Evolutionary conservation across 768 basidiomycete genomes (phyloP), one percentile per base, ranked within the genome.

Genomic region (Goffeauzyma gilvescens): DNA sequence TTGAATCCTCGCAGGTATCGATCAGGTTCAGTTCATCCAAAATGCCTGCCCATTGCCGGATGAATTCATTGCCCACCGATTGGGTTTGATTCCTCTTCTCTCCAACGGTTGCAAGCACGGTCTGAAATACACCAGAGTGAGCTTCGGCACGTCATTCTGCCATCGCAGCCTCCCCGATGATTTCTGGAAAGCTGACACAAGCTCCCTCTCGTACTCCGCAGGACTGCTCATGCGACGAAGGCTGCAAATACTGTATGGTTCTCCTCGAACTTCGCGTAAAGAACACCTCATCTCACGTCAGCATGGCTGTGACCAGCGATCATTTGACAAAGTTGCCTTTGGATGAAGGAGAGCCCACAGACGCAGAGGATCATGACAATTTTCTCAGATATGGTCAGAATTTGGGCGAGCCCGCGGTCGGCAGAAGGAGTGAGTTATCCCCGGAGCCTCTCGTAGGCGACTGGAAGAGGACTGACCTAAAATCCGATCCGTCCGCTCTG

Each of bases 41-140:
- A 98, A 98, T 62, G 86, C 85, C 4, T 77, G 83, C 2, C 89
- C 93, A 3, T 67, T 98, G 17, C 84, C 89, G 2, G 93, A 98
- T 65, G 93, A 98, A 67, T 93, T 87, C 67, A 80, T 98, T 48
- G 84, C 87, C 0, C 93, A 98, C 64, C 75, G 93, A 38, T 70
- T 98, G 23, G 93, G 93, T 18, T 80, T 93, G 75, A 71, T 98
- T 22, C 93, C 93, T 6, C 69, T 98, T 18, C 69, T 79, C 38
- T 89, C 84, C 63, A 69, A 75, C 28, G 82, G 81, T 51, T 89
- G 85, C 52, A 83, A 86, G 48, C 82, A 85, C 56, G 82, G 75
- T 17, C 81, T 96, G 62, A 57, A 63, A 42, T 64, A 62, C 50
- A 65, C 65, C 21, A 53, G 60, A 45, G 65, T 67, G 34, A 51